Conservation (phyloP, 495 filamentous ascomycete genomes). For the Achaetomiella virescens region DNA sequence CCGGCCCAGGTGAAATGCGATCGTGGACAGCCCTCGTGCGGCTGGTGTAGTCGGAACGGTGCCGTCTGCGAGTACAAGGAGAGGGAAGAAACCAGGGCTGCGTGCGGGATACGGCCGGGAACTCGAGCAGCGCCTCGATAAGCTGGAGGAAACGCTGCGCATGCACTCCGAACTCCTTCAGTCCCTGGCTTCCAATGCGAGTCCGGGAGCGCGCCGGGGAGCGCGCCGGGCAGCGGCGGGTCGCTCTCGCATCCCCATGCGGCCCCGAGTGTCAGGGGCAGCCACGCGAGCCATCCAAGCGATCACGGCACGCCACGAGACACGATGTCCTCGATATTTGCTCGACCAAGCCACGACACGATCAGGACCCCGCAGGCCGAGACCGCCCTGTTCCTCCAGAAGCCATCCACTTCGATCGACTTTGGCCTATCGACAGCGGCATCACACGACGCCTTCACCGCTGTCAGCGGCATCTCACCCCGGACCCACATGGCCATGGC, state of each 20-base stretch:
- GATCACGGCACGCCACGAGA: conserved; percentile 45
- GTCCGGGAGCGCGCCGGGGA: too few relatives aligned
- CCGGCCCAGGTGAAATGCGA: conserved; percentile 64
- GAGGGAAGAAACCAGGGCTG: conserved; percentile 76
- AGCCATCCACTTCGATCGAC: conserved; percentile 43
- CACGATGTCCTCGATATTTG: conserved; percentile 27
- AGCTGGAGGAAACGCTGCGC: conserved; percentile 46
- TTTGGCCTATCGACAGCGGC: conserved; percentile 26
- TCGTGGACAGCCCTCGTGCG: conserved; percentile 75
- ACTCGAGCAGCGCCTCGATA: conserved; percentile 70
- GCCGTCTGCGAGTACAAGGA: conserved; percentile 77
- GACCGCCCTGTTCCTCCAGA: conserved; percentile 57
- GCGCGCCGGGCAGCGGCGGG: conserved; percentile 41
- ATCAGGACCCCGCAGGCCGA: conserved; percentile 52
- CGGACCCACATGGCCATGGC: conserved; percentile 28
- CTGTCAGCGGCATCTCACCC: conserved; percentile 32
- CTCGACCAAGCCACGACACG: conserved; percentile 28
- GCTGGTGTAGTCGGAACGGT: conserved; percentile 78
- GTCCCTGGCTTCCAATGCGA: conserved; percentile 21
- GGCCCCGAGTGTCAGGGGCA: conserved; percentile 43
- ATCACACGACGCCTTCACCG: conserved; percentile 30
- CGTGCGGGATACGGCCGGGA: conserved; percentile 84
- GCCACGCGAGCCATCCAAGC: conserved; percentile 38
- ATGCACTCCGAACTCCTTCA: conserved; percentile 45
- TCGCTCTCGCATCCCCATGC: conserved; percentile 34